These are phyloP conservation scores for Agapanthus africanus DNA, from an alignment of 106 monocot species.

Conservation along the genomic window DNA sequence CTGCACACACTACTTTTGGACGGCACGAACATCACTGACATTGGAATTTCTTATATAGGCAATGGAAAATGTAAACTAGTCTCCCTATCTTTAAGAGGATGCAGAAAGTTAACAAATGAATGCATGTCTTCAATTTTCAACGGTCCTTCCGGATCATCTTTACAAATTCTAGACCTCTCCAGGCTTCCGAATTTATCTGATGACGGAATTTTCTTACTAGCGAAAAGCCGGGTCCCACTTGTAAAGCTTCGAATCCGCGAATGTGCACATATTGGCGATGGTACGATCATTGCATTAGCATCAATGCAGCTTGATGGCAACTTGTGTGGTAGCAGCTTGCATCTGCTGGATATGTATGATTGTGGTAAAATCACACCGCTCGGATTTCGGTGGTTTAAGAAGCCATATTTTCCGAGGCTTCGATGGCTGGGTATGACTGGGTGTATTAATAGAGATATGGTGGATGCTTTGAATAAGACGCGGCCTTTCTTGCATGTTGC, in stretches of 20 bases:
- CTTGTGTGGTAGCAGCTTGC: constrained; percentile 62
- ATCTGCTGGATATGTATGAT: constrained; percentile 75
- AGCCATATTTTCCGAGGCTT: constrained; percentile 85
- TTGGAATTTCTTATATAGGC: constrained; percentile 63
- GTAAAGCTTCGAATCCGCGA: constrained; percentile 75
- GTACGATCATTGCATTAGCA: constrained; percentile 80
- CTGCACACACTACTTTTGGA: constrained; percentile 63
- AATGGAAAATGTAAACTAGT: constrained; percentile 38
- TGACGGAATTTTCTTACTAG: constrained; percentile 54
- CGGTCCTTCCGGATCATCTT: constrained; percentile 22
- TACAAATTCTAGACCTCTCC: constrained; percentile 80
- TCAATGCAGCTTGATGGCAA: constrained; percentile 79
- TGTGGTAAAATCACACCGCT: constrained; percentile 76
- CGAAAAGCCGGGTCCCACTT: constrained; percentile 55
- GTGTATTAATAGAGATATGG: constrained; percentile 77
- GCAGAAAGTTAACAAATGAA: constrained; percentile 64
- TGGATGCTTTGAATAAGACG: constrained; percentile 66
- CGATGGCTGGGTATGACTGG: constrained; percentile 89
- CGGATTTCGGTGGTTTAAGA: constrained; percentile 92
- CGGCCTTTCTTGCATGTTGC: constrained; percentile 67
- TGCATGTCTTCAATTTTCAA: constrained; percentile 52
- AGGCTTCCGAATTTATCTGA: constrained; percentile 62
- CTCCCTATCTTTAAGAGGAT: constrained; percentile 82
- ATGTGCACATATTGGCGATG: constrained; percentile 66
- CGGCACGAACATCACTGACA: constrained; percentile 56